phyloP scores from a whole-genome alignment of 1,284 basidiomycete genomes.

The Tilletia walkeri region DNA sequence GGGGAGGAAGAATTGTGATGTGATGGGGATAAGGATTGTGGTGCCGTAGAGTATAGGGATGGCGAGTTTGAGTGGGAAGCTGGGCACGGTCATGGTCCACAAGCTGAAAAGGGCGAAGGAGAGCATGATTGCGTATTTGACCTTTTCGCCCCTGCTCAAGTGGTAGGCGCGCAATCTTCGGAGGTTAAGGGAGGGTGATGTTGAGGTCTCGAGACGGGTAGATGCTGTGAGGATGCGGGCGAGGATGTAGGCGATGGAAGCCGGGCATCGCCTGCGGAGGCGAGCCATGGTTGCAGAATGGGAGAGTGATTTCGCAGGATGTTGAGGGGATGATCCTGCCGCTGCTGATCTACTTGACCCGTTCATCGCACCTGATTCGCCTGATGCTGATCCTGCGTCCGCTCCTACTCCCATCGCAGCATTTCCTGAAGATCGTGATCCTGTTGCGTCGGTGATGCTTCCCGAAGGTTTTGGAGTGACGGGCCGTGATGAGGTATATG shows the following conservation, averaged over 20 bases:
- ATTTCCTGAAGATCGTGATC: neutral
- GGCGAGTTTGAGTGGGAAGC: conserved; percentile 71
- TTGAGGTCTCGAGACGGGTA: conserved; percentile 44
- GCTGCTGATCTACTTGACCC: no score
- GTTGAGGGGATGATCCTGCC: neutral
- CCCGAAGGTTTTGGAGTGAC: neutral
- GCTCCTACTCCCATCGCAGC: neutral
- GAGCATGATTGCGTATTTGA: conserved; percentile 49
- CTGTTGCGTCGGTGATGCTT: neutral
- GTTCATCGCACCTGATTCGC: no score
- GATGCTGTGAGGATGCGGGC: conserved; percentile 44
- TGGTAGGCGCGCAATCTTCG: conserved; percentile 40
- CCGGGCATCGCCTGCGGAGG: conserved; percentile 28
- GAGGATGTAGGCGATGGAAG: conserved; percentile 38
- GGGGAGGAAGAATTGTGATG: conserved; percentile 87
- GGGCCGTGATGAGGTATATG: neutral
- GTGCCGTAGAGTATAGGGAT: conserved; percentile 73
- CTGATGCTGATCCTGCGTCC: neutral
- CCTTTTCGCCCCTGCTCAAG: conserved; percentile 34
- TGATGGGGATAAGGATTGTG: conserved; percentile 77
- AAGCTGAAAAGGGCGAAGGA: conserved; percentile 69
- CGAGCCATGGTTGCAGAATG: neutral
- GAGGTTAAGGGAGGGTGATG: conserved; percentile 43
- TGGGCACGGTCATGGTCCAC: conserved; percentile 70
- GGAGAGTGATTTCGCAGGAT: neutral